Evolutionary conservation across 192 early-diverging fungal genomes (phyloP), one percentile per base, ranked within the genome.

Genomic region (Gamsiella multidivaricata): DNA sequence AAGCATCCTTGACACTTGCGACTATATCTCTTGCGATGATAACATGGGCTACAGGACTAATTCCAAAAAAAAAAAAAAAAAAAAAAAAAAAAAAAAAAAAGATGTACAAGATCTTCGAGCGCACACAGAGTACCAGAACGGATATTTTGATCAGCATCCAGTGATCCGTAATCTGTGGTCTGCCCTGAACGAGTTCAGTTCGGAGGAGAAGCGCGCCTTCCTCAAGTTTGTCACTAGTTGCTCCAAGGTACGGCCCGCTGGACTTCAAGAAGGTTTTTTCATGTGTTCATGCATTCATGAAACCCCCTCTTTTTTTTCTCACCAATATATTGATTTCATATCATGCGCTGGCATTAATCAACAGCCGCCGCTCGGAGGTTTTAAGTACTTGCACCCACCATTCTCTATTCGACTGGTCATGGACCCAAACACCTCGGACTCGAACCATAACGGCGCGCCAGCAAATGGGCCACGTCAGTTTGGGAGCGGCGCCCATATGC

Each of bases 161-260:
- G 88, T 91, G 3, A 90, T 95, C 22, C 47, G 70, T 22, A 63
- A 81, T 18, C 84, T 95, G 39, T 95, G 94, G 94, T 65, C 84
- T 17, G 87, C 91, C 23, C 71, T 95, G 11, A 79, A 84, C 37
- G 83, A 82, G 3, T 85, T 94, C 33, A 51, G 25, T 26, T 87
- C 89, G 2, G 82, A 90, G 25, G 86, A 94, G 37, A 84, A 86
- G 39, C 59, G 87, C 12, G 81, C 84, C 7, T 88, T 95, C 54
- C 71, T 95, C 2, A 90, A 90, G 51, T 95, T 95, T 81, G 84
- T 92, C 20, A 95, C 94, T 22, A 88, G 88, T 42, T 94, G 92
- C 69, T 80, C 87, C 12, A 82, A 92, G 79, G 91, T 90, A 70
- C 83, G 37, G 5, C 37, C 12, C 37, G 5, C n/a, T n/a, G n/a